Evolutionary conservation across 345 rosid species (phyloP), one percentile per base, ranked within the genome.

Genomic region (Gynandropsis gynandra): DNA sequence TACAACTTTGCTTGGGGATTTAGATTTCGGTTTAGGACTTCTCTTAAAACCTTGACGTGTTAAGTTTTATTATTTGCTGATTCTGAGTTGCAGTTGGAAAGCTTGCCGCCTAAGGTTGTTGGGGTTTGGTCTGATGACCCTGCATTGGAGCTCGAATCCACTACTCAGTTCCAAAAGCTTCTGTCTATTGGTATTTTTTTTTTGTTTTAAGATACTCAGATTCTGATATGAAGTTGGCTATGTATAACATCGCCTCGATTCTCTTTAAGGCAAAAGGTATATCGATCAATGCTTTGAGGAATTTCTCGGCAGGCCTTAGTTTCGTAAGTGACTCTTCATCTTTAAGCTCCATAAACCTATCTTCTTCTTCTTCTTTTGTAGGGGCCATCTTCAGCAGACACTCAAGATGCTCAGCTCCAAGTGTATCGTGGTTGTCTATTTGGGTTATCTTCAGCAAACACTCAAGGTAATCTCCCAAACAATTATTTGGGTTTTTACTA

Each of bases 361-460:
- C 65, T 58, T 81, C 89, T 74, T 85, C 89, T 65, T 85, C 95
- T 60, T 85, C 75, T 82, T 85, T 41, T 77, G 63, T 60, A 85
- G 59, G 64, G n/a, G n/a, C n/a, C n/a, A n/a, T n/a, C n/a, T n/a
- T n/a, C n/a, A n/a, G n/a, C n/a, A n/a, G n/a, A n/a, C 89, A 81
- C 59, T 81, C 87, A 16, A 85, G 79, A 24, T 81, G 83, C 66
- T 85, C 95, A 18, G 87, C 71, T 33, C 89, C 95, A 54, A 85
- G 58, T 4, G 77, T 61, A 52, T 85, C 95, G 1, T 77, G 67
- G 52, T 79, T 85, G 46, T 89, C 95, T 85, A 78, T 65, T 54
- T 34, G 38, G 10, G 7, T n/a, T n/a, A n/a, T n/a, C n/a, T n/a
- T n/a, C n/a, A n/a, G n/a, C n/a, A n/a, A n/a, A n/a, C n/a, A n/a